Conservation (phyloP, 176 grass and related monocot genomes). For the Poa pratensis region DNA sequence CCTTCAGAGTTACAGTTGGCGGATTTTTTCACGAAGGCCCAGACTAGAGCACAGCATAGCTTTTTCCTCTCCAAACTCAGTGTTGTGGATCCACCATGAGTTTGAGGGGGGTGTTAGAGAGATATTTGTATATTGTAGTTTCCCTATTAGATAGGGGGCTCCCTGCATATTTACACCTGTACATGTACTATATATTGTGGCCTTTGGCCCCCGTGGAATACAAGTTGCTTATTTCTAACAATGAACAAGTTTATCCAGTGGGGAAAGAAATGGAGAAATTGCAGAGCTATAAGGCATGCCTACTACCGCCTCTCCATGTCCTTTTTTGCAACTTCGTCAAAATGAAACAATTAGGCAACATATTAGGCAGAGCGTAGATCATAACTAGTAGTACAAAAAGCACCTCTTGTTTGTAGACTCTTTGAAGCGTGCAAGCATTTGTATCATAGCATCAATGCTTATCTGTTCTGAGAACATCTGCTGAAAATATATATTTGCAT, state of each 20-base stretch:
- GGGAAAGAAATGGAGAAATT: conserved; percentile 11
- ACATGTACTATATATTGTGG: too few species aligned
- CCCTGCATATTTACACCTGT: too few species aligned
- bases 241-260: conserved; percentile 16
- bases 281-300: conserved; percentile 5
- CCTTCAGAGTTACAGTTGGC: too few species aligned
- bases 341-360: conserved; percentile 6
- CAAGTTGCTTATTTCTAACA: too few species aligned
- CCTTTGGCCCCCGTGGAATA: too few species aligned
- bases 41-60: too few species aligned
- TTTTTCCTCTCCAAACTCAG: too few species aligned
- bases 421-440: conserved; percentile 92
- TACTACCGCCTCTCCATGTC: conserved; percentile 12
- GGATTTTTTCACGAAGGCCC: too few species aligned
- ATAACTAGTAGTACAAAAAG: conserved; percentile 24
- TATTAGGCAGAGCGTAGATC: conserved; percentile 19
- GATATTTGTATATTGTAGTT: too few species aligned
- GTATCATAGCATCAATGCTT: conserved; percentile 79
- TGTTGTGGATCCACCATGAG: too few species aligned
- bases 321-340: conserved; percentile 10
- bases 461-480: conserved; percentile 95
- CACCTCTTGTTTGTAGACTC: conserved; percentile 88
- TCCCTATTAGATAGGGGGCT: too few species aligned
- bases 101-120: too few species aligned
- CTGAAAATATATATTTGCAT: conserved; percentile 83